Percentiles rank a stretch among this genome's conserved stretches.
Conservation (phyloP, 148 eudicot genomes). For the Nepenthes mirabilis region DNA sequence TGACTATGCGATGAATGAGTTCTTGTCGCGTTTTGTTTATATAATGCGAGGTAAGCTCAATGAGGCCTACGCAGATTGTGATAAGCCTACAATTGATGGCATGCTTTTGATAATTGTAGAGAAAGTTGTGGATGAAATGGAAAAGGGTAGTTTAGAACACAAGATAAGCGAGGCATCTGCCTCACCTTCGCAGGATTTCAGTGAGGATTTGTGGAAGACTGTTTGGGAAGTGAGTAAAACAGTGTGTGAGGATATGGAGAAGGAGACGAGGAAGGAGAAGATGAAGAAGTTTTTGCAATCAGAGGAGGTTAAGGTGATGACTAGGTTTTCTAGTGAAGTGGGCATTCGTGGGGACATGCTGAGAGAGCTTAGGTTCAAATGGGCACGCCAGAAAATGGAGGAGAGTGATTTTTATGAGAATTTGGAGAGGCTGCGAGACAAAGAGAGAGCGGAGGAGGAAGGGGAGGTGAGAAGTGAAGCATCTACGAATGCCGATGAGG, state of each 20-base stretch:
- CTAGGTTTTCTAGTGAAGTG: constrained; percentile 75
- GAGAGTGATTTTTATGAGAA: constrained; percentile 51
- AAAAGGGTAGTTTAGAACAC: constrained; percentile 39
- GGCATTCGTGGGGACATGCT: constrained; percentile 93
- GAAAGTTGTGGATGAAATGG: constrained; percentile 56
- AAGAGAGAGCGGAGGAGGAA: constrained; percentile 9
- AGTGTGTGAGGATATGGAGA: constrained; percentile 74
- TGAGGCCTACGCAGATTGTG: constrained; percentile 40
- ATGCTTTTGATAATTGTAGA: constrained; percentile 69
- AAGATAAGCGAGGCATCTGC: constrained; percentile 14
- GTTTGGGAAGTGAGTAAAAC: constrained; percentile 63
- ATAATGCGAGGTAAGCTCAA: constrained; percentile 62
- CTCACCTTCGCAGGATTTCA: constrained; percentile 31
- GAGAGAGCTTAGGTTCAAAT: constrained; percentile 78
- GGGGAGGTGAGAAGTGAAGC: constrained; percentile 7
- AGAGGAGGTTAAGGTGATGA: constrained; percentile 66
- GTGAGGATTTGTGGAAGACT: constrained; percentile 68
- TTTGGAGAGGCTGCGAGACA: constrained; percentile 24
- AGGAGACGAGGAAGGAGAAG: constrained; percentile 61
- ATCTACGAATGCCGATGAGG: constrained; percentile 11
- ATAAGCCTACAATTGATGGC: constrained; percentile 43
- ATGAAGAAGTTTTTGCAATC: constrained; percentile 58
- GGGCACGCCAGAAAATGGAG: constrained; percentile 91
- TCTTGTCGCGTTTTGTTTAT: constrained; percentile 41
- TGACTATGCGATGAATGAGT: constrained; percentile 1